Conservation (phyloP, 495 filamentous ascomycete species). For the Haplographium delicatum region DNA sequence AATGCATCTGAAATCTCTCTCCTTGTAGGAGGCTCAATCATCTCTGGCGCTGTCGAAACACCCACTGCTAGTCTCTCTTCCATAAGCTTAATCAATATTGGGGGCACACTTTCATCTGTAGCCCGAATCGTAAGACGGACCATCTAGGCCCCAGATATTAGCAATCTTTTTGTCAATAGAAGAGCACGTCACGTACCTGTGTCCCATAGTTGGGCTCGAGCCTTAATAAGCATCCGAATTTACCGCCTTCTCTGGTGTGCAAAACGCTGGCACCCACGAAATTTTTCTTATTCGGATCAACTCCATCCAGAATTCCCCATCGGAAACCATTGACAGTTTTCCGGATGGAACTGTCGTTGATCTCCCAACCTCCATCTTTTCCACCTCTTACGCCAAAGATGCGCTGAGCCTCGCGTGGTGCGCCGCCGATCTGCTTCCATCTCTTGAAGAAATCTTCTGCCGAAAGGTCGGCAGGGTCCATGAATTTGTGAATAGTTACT, state of each 20-base stretch:
- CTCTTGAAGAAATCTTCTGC: slow-evolving; percentile 97
- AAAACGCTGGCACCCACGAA: slow-evolving; percentile 89
- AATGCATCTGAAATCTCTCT: slow-evolving; percentile 26
- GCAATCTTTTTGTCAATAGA: neutral
- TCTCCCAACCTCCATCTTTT: slow-evolving; percentile 42
- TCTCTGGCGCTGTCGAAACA: slow-evolving; percentile 36
- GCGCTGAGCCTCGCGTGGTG: slow-evolving; percentile 76
- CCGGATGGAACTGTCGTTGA: slow-evolving; percentile 54
- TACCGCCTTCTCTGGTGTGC: slow-evolving; percentile 77
- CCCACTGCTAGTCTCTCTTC: slow-evolving; percentile 64
- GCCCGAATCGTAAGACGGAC: slow-evolving; percentile 90
- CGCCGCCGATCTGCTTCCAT: slow-evolving; percentile 95
- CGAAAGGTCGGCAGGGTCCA: slow-evolving; percentile 79
- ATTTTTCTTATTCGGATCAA: slow-evolving; percentile 89
- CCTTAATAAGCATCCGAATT: slow-evolving; percentile 88
- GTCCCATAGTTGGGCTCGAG: slow-evolving; percentile 92
- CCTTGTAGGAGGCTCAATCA: slow-evolving; percentile 9
- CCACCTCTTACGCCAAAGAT: slow-evolving; percentile 65
- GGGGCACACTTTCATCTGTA: slow-evolving; percentile 84
- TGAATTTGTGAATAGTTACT: slow-evolving; percentile 87
- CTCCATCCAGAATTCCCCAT: slow-evolving; percentile 78
- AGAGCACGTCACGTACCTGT: slow-evolving; percentile 51
- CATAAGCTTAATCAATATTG: slow-evolving; percentile 77
- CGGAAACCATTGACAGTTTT: slow-evolving; percentile 71
- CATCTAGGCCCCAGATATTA: slow-evolving; percentile 68